Conservation (phyloP, 139 green algal species). For the Coelastrella sp. region DNA sequence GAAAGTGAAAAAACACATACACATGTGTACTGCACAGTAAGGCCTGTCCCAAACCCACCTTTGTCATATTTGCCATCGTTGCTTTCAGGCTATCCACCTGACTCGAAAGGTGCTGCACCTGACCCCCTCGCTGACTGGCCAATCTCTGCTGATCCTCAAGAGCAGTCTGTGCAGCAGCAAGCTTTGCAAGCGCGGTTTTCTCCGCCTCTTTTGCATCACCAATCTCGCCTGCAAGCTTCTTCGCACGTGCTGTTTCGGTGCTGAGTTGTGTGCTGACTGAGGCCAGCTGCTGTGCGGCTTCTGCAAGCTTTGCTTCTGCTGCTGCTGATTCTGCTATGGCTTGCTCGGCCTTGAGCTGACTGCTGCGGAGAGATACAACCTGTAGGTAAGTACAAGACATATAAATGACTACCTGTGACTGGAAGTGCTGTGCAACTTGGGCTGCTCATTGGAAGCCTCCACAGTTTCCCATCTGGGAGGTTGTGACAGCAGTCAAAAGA, state of each 20-base stretch:
- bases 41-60: too few species aligned
- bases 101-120: constrained; percentile 3
- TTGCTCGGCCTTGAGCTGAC: constrained; percentile 41
- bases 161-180: constrained; percentile 21
- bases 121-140: background rate
- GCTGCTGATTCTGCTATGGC: background rate
- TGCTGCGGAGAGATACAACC: constrained; percentile 42
- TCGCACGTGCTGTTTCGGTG: constrained; percentile 22
- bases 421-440: background rate
- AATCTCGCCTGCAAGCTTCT: constrained; percentile 40
- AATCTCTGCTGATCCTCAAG: constrained; percentile 18
- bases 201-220: constrained; percentile 38
- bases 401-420: background rate
- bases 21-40: too few species aligned
- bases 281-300: constrained; percentile 32
- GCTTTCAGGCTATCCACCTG: constrained; percentile 2
- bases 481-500: too few species aligned
- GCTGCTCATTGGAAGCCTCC: too few species aligned
- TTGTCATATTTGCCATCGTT: background rate
- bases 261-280: constrained; percentile 6
- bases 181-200: constrained; percentile 44
- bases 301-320: constrained; percentile 42
- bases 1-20: too few species aligned
- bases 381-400: background rate
- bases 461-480: too few species aligned